phyloP scores from a whole-genome alignment of 768 basidiomycete genomes.

The Austroboletus festivus region DNA sequence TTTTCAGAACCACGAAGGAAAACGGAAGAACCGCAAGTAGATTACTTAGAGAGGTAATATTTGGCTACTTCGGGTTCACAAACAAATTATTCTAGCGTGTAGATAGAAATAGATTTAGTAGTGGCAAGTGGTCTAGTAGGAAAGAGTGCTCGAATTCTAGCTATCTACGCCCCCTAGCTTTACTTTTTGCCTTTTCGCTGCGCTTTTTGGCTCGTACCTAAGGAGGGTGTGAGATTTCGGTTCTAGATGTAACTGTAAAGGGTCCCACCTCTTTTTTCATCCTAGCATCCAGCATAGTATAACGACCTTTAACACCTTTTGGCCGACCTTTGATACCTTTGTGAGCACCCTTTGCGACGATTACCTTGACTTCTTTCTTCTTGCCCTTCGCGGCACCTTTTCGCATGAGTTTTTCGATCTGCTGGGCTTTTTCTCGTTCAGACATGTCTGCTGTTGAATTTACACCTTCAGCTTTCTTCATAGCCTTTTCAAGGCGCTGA shows the following conservation, averaged over 20 bases:
- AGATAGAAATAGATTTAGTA: too few relatives aligned
- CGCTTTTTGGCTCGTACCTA: slow-evolving; percentile 84
- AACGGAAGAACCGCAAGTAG: slow-evolving; percentile 5
- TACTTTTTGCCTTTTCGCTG: slow-evolving; percentile 70
- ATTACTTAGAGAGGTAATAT: slow-evolving; percentile 9
- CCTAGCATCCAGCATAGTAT: slow-evolving; percentile 89
- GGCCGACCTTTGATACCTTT: slow-evolving; percentile 90
- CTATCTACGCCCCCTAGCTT: slow-evolving; percentile 39
- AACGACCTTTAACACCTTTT: slow-evolving; percentile 93
- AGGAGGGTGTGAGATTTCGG: slow-evolving; percentile 3
- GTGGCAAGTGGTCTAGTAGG: too few relatives aligned
- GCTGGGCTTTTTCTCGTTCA: slow-evolving; percentile 92
- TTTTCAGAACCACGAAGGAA: slow-evolving; percentile 27
- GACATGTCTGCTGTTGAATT: slow-evolving; percentile 84
- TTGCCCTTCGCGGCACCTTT: slow-evolving; percentile 71
- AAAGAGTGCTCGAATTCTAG: neutral
- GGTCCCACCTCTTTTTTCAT: slow-evolving; percentile 83
- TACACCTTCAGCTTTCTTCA: slow-evolving; percentile 95
- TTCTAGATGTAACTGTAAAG: neutral
- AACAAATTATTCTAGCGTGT: slow-evolving; percentile 1
- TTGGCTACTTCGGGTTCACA: neutral
- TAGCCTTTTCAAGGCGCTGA: slow-evolving; percentile 82
- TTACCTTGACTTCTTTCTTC: slow-evolving; percentile 76
- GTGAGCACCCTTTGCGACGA: slow-evolving; percentile 90
- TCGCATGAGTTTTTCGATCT: slow-evolving; percentile 89